Evolutionary conservation across 1,284 basidiomycete genomes (phyloP), one percentile per base, ranked within the genome.

Genomic region (Coriolopsis trogii): DNA sequence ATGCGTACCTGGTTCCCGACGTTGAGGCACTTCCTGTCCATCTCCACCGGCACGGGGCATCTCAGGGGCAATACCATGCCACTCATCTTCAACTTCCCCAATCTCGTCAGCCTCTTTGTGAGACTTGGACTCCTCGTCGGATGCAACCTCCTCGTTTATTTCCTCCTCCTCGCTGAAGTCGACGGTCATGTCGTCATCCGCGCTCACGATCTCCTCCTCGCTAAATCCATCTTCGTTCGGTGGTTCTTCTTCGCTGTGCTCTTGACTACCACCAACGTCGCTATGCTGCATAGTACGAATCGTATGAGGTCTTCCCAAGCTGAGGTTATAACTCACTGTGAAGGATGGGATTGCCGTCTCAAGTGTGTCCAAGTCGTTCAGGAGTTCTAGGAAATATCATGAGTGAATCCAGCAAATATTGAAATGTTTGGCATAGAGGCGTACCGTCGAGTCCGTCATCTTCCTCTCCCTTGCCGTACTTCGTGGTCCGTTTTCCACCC

Each of bases 401-500:
- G 2, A 18, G 15, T 15, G 6, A 7, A 16, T 7, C 20, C 0
- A 44, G 15, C 13, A 10, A 7, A 25, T 6, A 10, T 8, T 4
- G 15, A 18, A 13, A 18, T 2, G 18, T 13, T 10, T 3, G 6
- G 5, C 8, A 23, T 9, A 25, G n/a, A n/a, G n/a, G n/a, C 42
- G 23, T 23, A 68, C 68, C 68, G 36, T 66, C 67, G 15, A 70
- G 51, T 1, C 67, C 68, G 41, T 70, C 68, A 1, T 70, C 64
- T 29, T 59, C 57, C 3, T 61, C 64, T 1, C 60, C 66, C 24
- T 51, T 59, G 5, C 65, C 66, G 46, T 65, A 65, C 33, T 61
- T 61, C 6, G 51, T 40, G 9, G 66, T 63, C 9, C 61, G 58
- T 46, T 59, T 60, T 3, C 64, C 63, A 26, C 61, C 56, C 33